Base-by-base conservation (phyloP, 768 basidiomycete genomes). In the Mycena haematopus region DNA sequence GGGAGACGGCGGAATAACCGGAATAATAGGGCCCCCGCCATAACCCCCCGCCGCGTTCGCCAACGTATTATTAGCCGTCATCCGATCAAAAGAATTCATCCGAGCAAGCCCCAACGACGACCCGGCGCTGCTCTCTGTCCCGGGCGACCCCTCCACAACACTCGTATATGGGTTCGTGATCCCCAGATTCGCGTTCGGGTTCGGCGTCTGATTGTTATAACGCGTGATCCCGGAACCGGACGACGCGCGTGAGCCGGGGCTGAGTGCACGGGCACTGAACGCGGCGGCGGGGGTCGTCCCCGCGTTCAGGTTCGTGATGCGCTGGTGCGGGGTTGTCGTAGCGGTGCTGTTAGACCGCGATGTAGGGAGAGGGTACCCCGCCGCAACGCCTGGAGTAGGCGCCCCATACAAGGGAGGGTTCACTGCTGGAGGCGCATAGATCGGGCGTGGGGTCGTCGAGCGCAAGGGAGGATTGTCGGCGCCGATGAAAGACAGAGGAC, bases 151-250 rank as follows among this genome's bases (percentile, higher is more conserved):
- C 46, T 64, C 57, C 35, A 14, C 9, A 9, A 42, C 35, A 25
- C 38, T 54, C 14, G 52, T 64, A n/a, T 64, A 64, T 3, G 62
- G 62, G 29, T 64, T 55, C 45, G 62, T 59, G 47, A 64, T 64
- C 24, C 62, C 62, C n/a, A 63, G 46, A 49, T 63, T 63, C 10
- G 62, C 47, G 15, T 51, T 50, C 10, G 62, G 57, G n/a, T 59
- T n/a, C 27, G 62, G 62, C 31, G 62, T 58, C 45, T 63, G 62
- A 40, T 62, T 57, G 36, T 40, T 42, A 29, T 51, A 44, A 25
- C 60, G 53, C 52, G 50, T 25, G 44, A 36, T 38, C 22, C 33
- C 42, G 42, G 27, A 14, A 31, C 46, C 27, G 9, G 62, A 58
- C 4, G 62, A 59, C 19, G 62, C 33, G 24, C 56, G 62, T 14